Evolutionary conservation across 2,329 filamentous ascomycete genomes (phyloP).

Genomic region (Apiospora malaysiana): DNA sequence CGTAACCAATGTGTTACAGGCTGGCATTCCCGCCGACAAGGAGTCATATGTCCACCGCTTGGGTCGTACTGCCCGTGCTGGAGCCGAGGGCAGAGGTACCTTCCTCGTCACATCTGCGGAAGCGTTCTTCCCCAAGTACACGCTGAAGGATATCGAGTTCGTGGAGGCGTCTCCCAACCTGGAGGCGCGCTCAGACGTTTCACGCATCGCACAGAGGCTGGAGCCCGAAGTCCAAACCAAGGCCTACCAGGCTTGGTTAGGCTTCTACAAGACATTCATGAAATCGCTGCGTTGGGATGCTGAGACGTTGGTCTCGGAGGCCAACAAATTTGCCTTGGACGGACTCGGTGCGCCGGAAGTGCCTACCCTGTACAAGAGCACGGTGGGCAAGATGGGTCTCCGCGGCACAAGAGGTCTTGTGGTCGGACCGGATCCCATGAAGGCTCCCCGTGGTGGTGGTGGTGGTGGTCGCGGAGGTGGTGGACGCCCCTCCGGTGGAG

Average conservation of each 20-base stretch:
- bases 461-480: conserved; percentile 27
- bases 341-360: conserved; percentile 54
- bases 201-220: conserved; percentile 47
- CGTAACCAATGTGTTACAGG: conserved; percentile 71
- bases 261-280: conserved; percentile 56
- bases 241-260: conserved; percentile 63
- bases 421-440: conserved; percentile 50
- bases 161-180: conserved; percentile 53
- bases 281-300: conserved; percentile 47
- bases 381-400: conserved; percentile 63
- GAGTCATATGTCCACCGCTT: conserved; percentile 73
- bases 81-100: conserved; percentile 67
- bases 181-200: conserved; percentile 45
- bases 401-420: conserved; percentile 56
- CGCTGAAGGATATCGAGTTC: conserved; percentile 61
- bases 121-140: conserved; percentile 53
- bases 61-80: conserved; percentile 70
- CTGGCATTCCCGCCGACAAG: conserved; percentile 63
- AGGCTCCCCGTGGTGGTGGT: conserved; percentile 32
- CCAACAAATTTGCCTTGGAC: conserved; percentile 55
- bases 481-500: background rate
- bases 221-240: conserved; percentile 51
- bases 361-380: conserved; percentile 53
- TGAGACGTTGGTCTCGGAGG: conserved; percentile 52
- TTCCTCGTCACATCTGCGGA: conserved; percentile 62